Evolutionary conservation across 2,329 filamentous ascomycete species (phyloP).

Genomic region (Verticillium klebahnii): DNA sequence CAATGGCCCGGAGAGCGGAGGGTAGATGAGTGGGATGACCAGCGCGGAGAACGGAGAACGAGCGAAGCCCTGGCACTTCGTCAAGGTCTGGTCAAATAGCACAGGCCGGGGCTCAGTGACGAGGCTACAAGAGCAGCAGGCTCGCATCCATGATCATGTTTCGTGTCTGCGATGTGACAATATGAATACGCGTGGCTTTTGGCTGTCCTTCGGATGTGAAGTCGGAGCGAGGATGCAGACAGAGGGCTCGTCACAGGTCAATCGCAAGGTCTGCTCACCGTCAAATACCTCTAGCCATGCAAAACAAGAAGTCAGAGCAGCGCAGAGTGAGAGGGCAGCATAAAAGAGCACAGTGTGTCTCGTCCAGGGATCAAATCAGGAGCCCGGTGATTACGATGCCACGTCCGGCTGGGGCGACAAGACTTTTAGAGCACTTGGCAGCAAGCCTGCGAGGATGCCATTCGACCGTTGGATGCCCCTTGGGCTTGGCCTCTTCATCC

Average conservation of each 20-base stretch:
- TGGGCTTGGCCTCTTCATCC: background rate
- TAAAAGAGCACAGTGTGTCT: background rate
- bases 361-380: background rate
- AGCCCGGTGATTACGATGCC: slow-evolving; percentile 1
- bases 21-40: background rate
- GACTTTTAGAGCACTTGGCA: slow-evolving; percentile 2
- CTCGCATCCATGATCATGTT: background rate
- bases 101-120: background rate
- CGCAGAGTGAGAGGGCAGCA: background rate
- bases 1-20: background rate
- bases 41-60: background rate
- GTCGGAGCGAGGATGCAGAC: background rate
- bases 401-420: slow-evolving; percentile 2
- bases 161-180: background rate
- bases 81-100: background rate
- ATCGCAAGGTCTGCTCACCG: background rate
- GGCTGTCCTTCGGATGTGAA: background rate
- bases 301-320: background rate
- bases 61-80: background rate
- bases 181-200: background rate
- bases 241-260: too few species aligned
- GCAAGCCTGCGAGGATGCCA: background rate
- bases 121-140: background rate
- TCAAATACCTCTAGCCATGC: background rate
- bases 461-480: background rate